phyloP scores from a whole-genome alignment of 352 stramenopile species.

The Globisporangium spiculum region DNA sequence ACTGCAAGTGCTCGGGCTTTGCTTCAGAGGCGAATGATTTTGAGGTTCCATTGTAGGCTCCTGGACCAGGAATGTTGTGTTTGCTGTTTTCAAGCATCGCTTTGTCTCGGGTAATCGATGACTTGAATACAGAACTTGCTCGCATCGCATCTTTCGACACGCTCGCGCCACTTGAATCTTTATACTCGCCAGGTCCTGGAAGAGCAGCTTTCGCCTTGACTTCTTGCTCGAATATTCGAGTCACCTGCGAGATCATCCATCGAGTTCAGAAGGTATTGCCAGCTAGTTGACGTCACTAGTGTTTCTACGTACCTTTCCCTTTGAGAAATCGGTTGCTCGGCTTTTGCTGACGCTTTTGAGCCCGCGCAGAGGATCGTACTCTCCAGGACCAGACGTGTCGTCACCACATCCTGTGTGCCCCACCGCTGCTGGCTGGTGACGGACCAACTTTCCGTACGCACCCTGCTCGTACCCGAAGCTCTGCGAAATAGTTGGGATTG shows the following conservation, averaged over 20 bases:
- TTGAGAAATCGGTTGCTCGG: constrained; percentile 66
- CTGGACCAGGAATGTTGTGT: constrained; percentile 56
- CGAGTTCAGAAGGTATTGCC: background rate
- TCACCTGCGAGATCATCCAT: constrained; percentile 19
- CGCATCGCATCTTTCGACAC: constrained; percentile 39
- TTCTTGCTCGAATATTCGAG: constrained; percentile 61
- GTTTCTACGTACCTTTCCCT: constrained; percentile 38
- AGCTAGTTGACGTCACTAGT: background rate
- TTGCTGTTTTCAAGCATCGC: constrained; percentile 25
- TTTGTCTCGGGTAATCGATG: constrained; percentile 51
- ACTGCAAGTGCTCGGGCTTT: constrained; percentile 75
- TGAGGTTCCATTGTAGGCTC: constrained; percentile 45
- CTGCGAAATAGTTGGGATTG: constrained; percentile 65
- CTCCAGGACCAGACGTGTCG: constrained; percentile 63
- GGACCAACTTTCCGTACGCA: constrained; percentile 67
- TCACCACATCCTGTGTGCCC: constrained; percentile 51
- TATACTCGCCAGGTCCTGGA: constrained; percentile 68
- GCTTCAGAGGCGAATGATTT: constrained; percentile 38
- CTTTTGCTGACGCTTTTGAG: constrained; percentile 69
- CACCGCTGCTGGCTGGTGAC: constrained; percentile 53
- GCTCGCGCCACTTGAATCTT: constrained; percentile 21
- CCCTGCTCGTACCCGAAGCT: constrained; percentile 81
- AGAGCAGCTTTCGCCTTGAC: constrained; percentile 48
- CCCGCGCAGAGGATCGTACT: constrained; percentile 67
- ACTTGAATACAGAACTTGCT: constrained; percentile 76